These are phyloP conservation scores for Saccharomyces pastorianus DNA, from an alignment of 1,139 yeast species.

Conservation along the genomic window DNA sequence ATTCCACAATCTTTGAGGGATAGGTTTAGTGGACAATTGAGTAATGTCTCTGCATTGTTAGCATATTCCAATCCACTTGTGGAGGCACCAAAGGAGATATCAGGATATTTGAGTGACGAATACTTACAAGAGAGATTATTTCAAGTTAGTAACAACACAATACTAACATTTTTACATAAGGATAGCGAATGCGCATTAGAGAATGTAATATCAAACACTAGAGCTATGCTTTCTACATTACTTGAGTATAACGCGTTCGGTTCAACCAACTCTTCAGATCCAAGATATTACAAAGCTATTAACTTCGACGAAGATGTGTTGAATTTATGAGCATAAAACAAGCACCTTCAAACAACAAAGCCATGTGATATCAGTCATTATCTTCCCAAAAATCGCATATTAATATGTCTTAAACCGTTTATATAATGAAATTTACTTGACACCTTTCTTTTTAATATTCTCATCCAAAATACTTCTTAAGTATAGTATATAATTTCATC, in stretches of 20 bases:
- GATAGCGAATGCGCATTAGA: constrained; percentile 26
- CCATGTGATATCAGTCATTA: not conserved
- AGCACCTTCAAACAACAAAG: not conserved
- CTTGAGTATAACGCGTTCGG: constrained; percentile 17
- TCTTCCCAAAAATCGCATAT: not conserved
- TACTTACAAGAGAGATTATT: constrained; percentile 28
- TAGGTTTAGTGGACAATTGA: constrained; percentile 32
- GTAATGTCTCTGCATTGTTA: constrained; percentile 42
- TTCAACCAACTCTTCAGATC: constrained; percentile 9
- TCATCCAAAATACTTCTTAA: not conserved
- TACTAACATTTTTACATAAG: constrained; percentile 22
- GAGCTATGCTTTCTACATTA: constrained; percentile 26
- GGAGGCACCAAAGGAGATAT: constrained; percentile 26
- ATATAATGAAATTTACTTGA: not conserved
- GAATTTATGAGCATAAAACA: constrained; percentile 12
- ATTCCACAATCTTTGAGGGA: constrained; percentile 14
- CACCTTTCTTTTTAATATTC: not conserved
- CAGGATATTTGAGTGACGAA: constrained; percentile 21
- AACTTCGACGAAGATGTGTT: constrained; percentile 30
- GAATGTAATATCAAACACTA: constrained; percentile 25
- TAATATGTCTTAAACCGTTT: not conserved
- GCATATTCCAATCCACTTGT: constrained; percentile 44
- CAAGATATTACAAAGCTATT: constrained; percentile 24
- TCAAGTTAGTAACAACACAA: constrained; percentile 23
- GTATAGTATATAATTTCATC: not conserved